A percentile compares a stretch with the other conserved stretches of the same genome.
Evolutionary conservation across 1,284 basidiomycete species (phyloP).

Genomic region (Cronartium ribicola): DNA sequence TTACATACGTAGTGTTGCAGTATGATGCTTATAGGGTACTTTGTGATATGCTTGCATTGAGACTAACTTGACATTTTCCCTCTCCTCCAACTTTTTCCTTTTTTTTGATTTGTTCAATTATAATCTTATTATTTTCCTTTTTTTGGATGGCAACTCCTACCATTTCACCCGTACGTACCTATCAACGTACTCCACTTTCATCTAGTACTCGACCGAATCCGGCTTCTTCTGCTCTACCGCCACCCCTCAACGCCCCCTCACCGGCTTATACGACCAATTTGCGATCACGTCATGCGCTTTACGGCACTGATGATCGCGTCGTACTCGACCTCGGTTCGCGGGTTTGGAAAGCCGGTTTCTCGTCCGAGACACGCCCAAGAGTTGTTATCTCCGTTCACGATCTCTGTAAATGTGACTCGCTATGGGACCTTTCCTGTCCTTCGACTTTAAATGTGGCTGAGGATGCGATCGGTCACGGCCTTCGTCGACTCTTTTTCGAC

Average conservation of each 20-base stretch:
- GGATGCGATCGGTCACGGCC: not conserved
- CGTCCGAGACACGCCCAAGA: conserved; percentile 75
- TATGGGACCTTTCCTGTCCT: conserved; percentile 48
- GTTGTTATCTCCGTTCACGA: conserved; percentile 60
- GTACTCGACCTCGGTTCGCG: conserved; percentile 77
- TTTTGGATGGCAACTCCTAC: not conserved
- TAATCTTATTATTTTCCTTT: too few relatives aligned
- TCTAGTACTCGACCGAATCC: not conserved
- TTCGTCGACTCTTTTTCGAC: conserved; percentile 54
- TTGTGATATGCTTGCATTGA: too few relatives aligned
- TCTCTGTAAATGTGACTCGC: conserved; percentile 48
- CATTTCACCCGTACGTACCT: not conserved
- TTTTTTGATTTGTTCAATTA: too few relatives aligned
- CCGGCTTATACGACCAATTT: conserved; percentile 9
- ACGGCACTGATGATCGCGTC: conserved; percentile 79
- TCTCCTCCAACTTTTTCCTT: too few relatives aligned
- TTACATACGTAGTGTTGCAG: too few relatives aligned
- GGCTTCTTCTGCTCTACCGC: not conserved
- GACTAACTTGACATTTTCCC: too few relatives aligned
- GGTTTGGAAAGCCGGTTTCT: conserved; percentile 83
- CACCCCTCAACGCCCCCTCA: not conserved
- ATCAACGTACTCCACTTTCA: not conserved
- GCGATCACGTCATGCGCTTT: conserved; percentile 57
- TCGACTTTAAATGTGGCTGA: not conserved
- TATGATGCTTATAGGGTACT: too few relatives aligned